Conservation (phyloP, 805 yeast species). For the Yarrowia deformans region DNA sequence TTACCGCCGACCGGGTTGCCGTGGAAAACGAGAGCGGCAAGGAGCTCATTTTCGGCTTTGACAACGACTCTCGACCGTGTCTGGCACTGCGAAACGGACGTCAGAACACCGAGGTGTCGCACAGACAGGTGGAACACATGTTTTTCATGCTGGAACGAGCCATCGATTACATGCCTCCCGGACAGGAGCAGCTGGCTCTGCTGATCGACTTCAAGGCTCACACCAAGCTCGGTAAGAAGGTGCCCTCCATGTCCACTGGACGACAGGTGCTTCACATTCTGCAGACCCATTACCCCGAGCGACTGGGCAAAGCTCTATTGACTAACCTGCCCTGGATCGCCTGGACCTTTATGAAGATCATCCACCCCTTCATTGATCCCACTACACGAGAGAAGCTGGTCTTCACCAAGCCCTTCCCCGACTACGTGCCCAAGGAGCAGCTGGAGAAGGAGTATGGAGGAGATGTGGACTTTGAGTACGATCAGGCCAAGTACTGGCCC, state of each 20-base stretch:
- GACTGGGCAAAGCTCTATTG: slow-evolving; percentile 89
- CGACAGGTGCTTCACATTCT: slow-evolving; percentile 90
- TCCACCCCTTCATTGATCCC: slow-evolving; percentile 96
- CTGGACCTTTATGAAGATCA: slow-evolving; percentile 88
- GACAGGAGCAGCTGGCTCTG: slow-evolving; percentile 92
- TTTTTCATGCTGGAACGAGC: slow-evolving; percentile 92
- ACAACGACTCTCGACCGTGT: slow-evolving; percentile 89
- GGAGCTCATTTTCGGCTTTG: slow-evolving; percentile 89
- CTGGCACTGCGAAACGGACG: slow-evolving; percentile 91
- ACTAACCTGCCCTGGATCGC: slow-evolving; percentile 95
- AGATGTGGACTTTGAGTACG: slow-evolving; percentile 78
- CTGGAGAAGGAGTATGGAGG: slow-evolving; percentile 89
- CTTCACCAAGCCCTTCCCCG: slow-evolving; percentile 84
- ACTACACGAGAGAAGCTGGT: slow-evolving; percentile 91
- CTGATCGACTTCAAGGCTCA: slow-evolving; percentile 91
- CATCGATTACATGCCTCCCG: slow-evolving; percentile 93
- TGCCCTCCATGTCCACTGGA: slow-evolving; percentile 89
- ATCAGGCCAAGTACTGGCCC: slow-evolving; percentile 83
- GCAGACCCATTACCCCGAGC: slow-evolving; percentile 97
- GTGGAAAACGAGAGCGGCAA: slow-evolving; percentile 91
- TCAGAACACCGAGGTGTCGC: slow-evolving; percentile 90
- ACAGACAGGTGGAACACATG: slow-evolving; percentile 93
- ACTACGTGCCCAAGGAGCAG: slow-evolving; percentile 82
- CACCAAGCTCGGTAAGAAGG: slow-evolving; percentile 65
- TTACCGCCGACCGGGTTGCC: slow-evolving; percentile 51